phyloP scores from a whole-genome alignment of 768 basidiomycete species.

The Mycena alexandri region DNA sequence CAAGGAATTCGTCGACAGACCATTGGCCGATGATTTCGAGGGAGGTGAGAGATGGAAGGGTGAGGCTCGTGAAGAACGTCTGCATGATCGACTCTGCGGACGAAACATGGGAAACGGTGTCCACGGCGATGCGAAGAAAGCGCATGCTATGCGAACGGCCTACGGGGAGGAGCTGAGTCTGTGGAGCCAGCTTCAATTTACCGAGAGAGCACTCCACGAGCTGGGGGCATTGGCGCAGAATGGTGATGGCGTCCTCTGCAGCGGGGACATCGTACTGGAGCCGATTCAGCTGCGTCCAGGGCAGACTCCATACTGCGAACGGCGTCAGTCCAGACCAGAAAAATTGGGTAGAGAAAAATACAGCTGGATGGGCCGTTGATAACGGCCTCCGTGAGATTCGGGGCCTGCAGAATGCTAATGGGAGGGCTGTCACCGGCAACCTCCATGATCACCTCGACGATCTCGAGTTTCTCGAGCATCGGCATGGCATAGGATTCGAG shows the following conservation, averaged over 20 bases:
- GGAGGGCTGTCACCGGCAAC: not conserved
- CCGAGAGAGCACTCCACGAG: conserved; percentile 29
- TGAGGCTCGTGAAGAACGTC: conserved; percentile 21
- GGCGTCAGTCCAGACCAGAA: too few species aligned
- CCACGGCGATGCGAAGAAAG: conserved; percentile 19
- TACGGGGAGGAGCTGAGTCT: not conserved
- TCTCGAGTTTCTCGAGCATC: conserved; percentile 30
- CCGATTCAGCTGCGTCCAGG: conserved; percentile 29
- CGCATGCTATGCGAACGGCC: conserved; percentile 13
- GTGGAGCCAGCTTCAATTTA: not conserved
- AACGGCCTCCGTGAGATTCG: conserved; percentile 19
- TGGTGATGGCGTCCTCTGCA: conserved; percentile 1
- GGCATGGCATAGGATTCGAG: conserved; percentile 7
- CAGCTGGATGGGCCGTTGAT: conserved; percentile 24
- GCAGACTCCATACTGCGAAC: too few species aligned
- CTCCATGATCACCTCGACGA: not conserved
- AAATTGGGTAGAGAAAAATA: too few species aligned
- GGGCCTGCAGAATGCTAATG: not conserved
- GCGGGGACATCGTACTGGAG: conserved; percentile 22
- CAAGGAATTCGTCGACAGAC: conserved; percentile 9
- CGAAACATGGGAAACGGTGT: not conserved
- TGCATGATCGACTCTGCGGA: conserved; percentile 12
- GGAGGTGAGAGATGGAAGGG: conserved; percentile 16
- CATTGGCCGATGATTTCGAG: conserved; percentile 33
- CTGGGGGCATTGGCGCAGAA: conserved; percentile 18